phyloP scores from a whole-genome alignment of 331 rosid genomes.

The Malus hybrid region DNA sequence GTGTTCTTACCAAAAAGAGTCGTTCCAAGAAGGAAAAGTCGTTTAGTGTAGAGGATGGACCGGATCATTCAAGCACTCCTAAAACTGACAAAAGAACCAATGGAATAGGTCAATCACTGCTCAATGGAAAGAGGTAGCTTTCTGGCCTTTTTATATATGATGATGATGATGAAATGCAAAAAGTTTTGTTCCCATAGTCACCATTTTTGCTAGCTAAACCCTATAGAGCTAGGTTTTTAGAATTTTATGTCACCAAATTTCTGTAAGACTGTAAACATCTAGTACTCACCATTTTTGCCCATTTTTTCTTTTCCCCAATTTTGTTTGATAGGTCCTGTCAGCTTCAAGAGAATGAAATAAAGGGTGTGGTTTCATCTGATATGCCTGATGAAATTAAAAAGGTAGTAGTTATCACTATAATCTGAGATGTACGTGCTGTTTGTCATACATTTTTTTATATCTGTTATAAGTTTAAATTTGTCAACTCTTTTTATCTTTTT shows the following conservation, averaged over 20 bases:
- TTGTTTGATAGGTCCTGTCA: conserved; percentile 41
- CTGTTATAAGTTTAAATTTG: background rate
- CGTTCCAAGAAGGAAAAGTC: conserved; percentile 32
- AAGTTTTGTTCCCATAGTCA: no score
- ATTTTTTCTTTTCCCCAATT: conserved; percentile 2
- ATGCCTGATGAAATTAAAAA: conserved; percentile 35
- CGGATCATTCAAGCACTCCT: conserved; percentile 18
- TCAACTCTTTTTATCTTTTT: conserved; percentile 4
- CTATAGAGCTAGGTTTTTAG: background rate
- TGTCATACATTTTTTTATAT: background rate
- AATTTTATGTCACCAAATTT: background rate
- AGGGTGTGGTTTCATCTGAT: conserved; percentile 19
- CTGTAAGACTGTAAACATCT: background rate
- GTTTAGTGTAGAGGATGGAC: conserved; percentile 28
- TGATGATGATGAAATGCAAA: background rate
- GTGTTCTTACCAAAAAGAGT: conserved; percentile 18
- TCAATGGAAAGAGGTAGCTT: conserved; percentile 46
- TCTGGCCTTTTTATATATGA: background rate
- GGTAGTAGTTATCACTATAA: conserved; percentile 26
- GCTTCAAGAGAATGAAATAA: conserved; percentile 38
- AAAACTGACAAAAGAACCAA: conserved; percentile 26
- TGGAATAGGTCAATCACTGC: conserved; percentile 16
- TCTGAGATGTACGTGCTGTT: background rate
- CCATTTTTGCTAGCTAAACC: background rate
- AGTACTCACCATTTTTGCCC: background rate